These are phyloP conservation scores for Trichoderma erinaceum DNA, from an alignment of 495 filamentous ascomycete species.

Conservation along the genomic window DNA sequence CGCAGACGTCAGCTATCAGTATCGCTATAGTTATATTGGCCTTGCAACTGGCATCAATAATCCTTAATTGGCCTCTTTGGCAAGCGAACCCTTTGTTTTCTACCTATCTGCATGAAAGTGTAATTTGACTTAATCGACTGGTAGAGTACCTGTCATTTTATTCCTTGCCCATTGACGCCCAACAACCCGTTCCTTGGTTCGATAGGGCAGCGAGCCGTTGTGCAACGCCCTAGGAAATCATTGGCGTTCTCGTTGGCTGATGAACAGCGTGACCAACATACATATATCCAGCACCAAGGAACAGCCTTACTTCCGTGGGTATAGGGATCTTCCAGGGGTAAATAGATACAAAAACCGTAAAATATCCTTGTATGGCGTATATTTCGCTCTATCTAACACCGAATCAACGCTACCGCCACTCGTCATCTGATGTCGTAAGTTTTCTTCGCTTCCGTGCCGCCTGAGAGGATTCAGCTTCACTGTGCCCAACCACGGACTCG, in stretches of 20 bases:
- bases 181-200: background rate
- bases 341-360: background rate
- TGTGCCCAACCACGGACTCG: background rate
- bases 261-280: background rate
- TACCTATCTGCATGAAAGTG: background rate
- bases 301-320: background rate
- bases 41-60: too few relatives aligned
- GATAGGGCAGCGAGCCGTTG: background rate
- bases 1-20: too few relatives aligned
- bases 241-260: background rate
- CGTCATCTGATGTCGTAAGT: slow-evolving; percentile 5
- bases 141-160: background rate
- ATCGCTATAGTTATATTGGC: too few relatives aligned
- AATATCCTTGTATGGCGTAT: background rate
- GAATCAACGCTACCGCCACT: background rate
- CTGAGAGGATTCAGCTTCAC: background rate
- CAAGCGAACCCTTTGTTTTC: background rate
- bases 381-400: background rate
- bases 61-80: background rate
- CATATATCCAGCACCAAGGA: background rate
- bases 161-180: background rate
- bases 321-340: background rate
- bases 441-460: slow-evolving; percentile 1
- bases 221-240: background rate
- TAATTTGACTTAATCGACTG: background rate